Base-by-base conservation (phyloP, 768 basidiomycete species). In the Suillus hirtellus region DNA sequence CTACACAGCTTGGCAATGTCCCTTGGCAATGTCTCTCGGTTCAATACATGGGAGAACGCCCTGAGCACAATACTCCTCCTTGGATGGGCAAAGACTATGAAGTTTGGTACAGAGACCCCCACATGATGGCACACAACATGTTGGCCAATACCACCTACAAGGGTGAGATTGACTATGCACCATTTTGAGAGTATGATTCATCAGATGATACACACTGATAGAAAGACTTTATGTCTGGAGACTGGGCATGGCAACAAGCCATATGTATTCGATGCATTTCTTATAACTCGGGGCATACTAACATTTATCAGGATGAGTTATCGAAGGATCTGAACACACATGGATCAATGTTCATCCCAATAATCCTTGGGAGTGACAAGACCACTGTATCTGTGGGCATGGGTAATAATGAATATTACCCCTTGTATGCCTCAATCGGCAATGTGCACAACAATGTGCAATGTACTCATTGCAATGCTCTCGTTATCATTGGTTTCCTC, bases 401-500 rank as follows among this genome's bases (percentile, higher is more conserved):
- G 14, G 64, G 60, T 12, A 55, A 66, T 34, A 63, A 55, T 19
- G 50, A 64, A 53, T 66, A 58, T 27, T 64, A 64, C 24, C 65
- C 60, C 1, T 37, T 66, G 19, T 66, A 66, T 61, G n/a, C 64
- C 3, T 61, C 65, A 3, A 65, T 65, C 43, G 63, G 65, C 7
- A 66, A 64, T 62, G 46, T 66, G 7, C 52, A 35, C 12, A 66
- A 66, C 56, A 60, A 54, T 43, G 60, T 66, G 11, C 35, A 46
- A 6, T 21, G 21, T 17, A 64, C 64, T 2, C 65, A 66, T 27
- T 38, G 27, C 7, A 46, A 66, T 63, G 62, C 49, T 2, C 50
- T 66, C 9, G 58, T 63, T 0, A 63, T 75, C 12, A 63, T 77
- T 17, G 75, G 68, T 0, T 78, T 79, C 63, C 64, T 74, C 31